phyloP scores from a whole-genome alignment of 106 monocot species.

The Narthecium ossifragum region DNA sequence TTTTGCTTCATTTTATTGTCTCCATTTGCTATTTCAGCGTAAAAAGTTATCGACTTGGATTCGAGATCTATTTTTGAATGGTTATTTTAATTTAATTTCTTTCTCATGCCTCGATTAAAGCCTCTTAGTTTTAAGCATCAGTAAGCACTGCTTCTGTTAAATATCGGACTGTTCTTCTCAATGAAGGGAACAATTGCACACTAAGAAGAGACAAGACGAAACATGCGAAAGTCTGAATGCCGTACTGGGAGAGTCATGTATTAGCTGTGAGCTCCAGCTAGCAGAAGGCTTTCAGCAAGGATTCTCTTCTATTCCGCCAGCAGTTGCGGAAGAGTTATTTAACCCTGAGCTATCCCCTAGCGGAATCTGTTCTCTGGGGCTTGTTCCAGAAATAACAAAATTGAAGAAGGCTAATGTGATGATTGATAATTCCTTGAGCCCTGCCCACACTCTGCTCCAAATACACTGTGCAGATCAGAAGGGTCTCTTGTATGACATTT shows the following conservation, averaged over 20 bases:
- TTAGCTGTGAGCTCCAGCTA: slow-evolving; percentile 59
- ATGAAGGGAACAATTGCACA: slow-evolving; percentile 72
- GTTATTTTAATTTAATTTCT: too few species aligned
- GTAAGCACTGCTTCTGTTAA: too few species aligned
- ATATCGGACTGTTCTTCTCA: too few species aligned
- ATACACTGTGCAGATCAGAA: slow-evolving; percentile 87
- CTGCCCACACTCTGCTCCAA: slow-evolving; percentile 73
- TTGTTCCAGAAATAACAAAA: slow-evolving; percentile 46
- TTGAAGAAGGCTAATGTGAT: slow-evolving; percentile 45
- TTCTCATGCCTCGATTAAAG: too few species aligned
- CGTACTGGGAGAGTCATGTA: slow-evolving; percentile 55
- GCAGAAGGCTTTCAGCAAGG: slow-evolving; percentile 60
- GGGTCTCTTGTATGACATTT: slow-evolving; percentile 90
- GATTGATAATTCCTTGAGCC: slow-evolving; percentile 79
- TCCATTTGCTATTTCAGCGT: too few species aligned
- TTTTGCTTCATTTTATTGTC: too few species aligned
- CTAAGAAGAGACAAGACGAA: slow-evolving; percentile 65
- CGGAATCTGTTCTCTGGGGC: slow-evolving; percentile 21
- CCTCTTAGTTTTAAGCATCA: too few species aligned
- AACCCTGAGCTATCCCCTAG: slow-evolving; percentile 39
- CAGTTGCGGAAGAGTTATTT: slow-evolving; percentile 54
- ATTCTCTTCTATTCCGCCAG: slow-evolving; percentile 55
- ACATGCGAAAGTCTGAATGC: slow-evolving; percentile 45
- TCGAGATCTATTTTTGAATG: too few species aligned
- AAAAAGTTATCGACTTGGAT: too few species aligned